Percentiles rank a stretch among this genome's conserved stretches.
phyloP scores from a whole-genome alignment of 1,284 basidiomycete species.

The Cutaneotrichosporon cavernicola region DNA sequence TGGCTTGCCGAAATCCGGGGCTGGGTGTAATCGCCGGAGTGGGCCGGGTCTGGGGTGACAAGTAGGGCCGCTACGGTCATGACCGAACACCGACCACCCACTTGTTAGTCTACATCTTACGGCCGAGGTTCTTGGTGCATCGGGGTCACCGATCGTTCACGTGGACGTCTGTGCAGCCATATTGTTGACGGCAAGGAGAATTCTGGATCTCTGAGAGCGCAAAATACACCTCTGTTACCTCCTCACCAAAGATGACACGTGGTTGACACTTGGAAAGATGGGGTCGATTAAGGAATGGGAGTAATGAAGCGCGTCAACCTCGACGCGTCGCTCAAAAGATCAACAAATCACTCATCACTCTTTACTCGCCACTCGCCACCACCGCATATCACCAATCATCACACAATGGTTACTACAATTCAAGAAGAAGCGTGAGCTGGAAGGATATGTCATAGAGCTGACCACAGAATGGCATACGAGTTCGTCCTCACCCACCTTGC shows the following conservation, averaged over 20 bases:
- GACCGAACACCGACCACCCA: neutral
- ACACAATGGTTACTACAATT: constrained; percentile 17
- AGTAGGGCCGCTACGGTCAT: neutral
- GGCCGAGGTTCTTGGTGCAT: neutral
- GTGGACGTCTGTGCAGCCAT: too few relatives aligned
- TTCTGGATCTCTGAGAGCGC: too few relatives aligned
- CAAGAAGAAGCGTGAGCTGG: constrained; percentile 18
- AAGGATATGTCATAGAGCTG: neutral
- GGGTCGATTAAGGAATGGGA: constrained; percentile 2
- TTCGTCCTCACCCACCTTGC: neutral
- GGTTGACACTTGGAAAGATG: neutral
- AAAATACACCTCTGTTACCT: too few relatives aligned
- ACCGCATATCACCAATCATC: neutral
- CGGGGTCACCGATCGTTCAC: too few relatives aligned
- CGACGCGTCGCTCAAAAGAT: neutral
- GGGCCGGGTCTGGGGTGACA: neutral
- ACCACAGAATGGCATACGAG: constrained; percentile 25
- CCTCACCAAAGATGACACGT: neutral
- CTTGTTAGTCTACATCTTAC: neutral
- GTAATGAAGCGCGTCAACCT: constrained; percentile 4
- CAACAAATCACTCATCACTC: neutral
- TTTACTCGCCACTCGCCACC: neutral
- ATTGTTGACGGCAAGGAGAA: too few relatives aligned
- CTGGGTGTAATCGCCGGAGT: neutral
- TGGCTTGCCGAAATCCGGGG: neutral